Percentiles rank a stretch among this genome's conserved stretches.
phyloP scores from a whole-genome alignment of 768 basidiomycete genomes.

The Cyclocybe aegerita region DNA sequence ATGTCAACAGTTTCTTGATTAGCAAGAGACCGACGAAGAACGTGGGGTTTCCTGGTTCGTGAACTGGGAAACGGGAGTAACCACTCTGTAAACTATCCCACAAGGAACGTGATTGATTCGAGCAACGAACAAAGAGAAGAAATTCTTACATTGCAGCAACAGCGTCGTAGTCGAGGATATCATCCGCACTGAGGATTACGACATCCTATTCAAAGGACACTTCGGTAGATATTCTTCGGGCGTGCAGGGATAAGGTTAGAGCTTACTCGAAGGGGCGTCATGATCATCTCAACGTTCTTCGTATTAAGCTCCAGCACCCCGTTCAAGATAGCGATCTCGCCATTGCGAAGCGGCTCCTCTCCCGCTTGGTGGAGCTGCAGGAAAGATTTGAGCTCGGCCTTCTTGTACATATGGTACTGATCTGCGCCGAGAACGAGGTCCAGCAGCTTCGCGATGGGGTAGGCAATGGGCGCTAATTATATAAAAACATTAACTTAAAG shows the following conservation, averaged over 20 bases:
- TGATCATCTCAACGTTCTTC: conserved; percentile 73
- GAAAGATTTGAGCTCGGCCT: conserved; percentile 78
- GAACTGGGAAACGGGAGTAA: conserved; percentile 91
- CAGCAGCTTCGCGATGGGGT: conserved; percentile 77
- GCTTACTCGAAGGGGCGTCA: conserved; percentile 75
- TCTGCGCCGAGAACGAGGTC: conserved; percentile 78
- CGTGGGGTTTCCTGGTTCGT: conserved; percentile 64
- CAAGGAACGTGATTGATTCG: not conserved
- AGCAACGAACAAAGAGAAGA: not conserved
- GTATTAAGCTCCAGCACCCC: conserved; percentile 76
- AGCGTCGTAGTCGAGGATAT: conserved; percentile 72
- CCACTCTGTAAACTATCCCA: conserved; percentile 61
- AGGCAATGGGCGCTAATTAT: conserved; percentile 70
- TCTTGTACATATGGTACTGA: conserved; percentile 75
- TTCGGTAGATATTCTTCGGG: not conserved
- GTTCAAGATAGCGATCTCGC: conserved; percentile 79
- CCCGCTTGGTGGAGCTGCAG: conserved; percentile 76
- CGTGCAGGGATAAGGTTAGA: conserved; percentile 11
- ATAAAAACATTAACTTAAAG: not conserved
- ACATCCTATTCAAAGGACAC: conserved; percentile 55
- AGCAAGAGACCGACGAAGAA: conserved; percentile 82
- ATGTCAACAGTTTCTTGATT: conserved; percentile 73
- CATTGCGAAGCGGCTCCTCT: conserved; percentile 75
- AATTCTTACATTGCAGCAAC: conserved; percentile 67
- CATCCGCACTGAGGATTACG: conserved; percentile 75